Evolutionary conservation across 1,284 basidiomycete species (phyloP).

Genomic region (Melanopsichium pennsylvanicum): DNA sequence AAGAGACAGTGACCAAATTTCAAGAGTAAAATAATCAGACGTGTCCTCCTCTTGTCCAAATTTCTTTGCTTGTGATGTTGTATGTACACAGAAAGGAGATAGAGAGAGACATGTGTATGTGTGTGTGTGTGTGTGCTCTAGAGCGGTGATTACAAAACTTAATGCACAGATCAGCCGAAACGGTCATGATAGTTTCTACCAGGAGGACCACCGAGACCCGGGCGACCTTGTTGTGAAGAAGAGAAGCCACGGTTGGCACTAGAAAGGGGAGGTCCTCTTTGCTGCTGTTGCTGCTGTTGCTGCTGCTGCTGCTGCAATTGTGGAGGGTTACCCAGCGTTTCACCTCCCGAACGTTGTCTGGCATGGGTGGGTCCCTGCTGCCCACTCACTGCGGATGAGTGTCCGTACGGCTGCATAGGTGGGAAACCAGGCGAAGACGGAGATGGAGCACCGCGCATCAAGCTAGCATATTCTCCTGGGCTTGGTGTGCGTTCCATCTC

Average conservation of each 20-base stretch:
- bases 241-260: not conserved
- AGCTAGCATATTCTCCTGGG: conserved; percentile 45
- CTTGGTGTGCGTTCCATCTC: conserved; percentile 47
- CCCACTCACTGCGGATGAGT: conserved; percentile 40
- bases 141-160: too few species aligned
- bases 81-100: conserved; percentile 4
- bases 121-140: too few species aligned
- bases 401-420: conserved; percentile 29
- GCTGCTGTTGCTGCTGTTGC: conserved; percentile 2
- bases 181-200: conserved; percentile 35
- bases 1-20: too few species aligned
- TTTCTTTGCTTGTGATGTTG: too few species aligned
- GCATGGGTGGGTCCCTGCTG: conserved; percentile 21
- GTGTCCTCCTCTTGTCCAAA: too few species aligned
- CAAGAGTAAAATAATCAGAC: too few species aligned
- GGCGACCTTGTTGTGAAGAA: not conserved
- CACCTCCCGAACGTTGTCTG: conserved; percentile 32
- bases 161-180: conserved; percentile 12
- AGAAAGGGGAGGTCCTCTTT: not conserved
- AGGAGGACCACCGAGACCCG: not conserved
- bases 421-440: conserved; percentile 34
- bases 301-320: not conserved
- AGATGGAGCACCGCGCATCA: conserved; percentile 42
- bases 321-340: not conserved
- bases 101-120: too few species aligned